Conservation (phyloP, 2,329 filamentous ascomycete genomes). For the Monosporascus sp. region DNA sequence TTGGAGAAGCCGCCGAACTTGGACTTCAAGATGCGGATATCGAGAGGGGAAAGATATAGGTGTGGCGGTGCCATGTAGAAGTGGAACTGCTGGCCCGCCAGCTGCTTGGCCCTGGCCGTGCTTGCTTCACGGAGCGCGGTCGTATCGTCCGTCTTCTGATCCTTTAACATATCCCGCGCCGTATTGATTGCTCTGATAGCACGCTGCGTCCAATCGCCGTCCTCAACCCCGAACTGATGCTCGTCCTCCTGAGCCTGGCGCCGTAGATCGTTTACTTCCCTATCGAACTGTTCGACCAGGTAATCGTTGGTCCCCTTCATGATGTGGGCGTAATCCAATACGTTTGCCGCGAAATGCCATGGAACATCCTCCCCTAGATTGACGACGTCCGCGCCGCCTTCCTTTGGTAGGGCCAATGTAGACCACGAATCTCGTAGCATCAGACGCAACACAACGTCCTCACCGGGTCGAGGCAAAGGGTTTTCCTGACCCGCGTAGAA, state of each 20-base stretch:
- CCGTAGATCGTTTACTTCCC: constrained; percentile 70
- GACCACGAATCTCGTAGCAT: constrained; percentile 77
- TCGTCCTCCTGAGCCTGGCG: constrained; percentile 85
- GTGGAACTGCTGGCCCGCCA: constrained; percentile 57
- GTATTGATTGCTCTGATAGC: constrained; percentile 71
- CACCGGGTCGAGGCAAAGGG: constrained; percentile 72
- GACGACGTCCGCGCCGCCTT: constrained; percentile 66
- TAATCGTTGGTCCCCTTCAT: constrained; percentile 93
- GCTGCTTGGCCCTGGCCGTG: constrained; percentile 20
- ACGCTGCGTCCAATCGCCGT: constrained; percentile 86
- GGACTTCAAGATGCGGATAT: constrained; percentile 87
- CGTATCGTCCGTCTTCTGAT: constrained; percentile 32
- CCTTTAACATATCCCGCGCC: constrained; percentile 67
- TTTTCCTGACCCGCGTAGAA: constrained; percentile 90
- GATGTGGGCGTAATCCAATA: constrained; percentile 88
- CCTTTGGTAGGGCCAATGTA: constrained; percentile 81
- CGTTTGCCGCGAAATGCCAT: constrained; percentile 92
- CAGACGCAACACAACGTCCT: constrained; percentile 83
- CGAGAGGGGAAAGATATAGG: constrained; percentile 82
- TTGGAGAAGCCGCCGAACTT: constrained; percentile 78
- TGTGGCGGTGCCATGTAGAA: constrained; percentile 88
- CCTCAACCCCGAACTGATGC: constrained; percentile 78
- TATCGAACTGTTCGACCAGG: constrained; percentile 74
- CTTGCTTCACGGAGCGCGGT: constrained; percentile 17
- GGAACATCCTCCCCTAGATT: constrained; percentile 72